Conservation (phyloP, 768 basidiomycete genomes). For the Lactifluus piperatus region DNA sequence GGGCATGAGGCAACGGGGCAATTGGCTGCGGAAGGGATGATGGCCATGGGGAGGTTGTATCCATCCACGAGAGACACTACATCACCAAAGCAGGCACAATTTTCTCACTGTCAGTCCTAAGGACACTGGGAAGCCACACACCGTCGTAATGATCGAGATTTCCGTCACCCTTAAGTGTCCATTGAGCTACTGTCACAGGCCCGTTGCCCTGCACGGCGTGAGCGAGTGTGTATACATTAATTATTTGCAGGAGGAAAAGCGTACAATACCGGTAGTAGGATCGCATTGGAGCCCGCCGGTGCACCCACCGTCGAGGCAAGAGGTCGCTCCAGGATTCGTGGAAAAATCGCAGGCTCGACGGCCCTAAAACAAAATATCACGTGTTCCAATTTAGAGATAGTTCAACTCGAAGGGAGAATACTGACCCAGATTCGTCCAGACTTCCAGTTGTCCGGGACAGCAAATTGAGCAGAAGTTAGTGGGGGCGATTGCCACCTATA, state of each 20-base stretch:
- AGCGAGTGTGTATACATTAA: not conserved
- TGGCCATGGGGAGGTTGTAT: conserved; percentile 28
- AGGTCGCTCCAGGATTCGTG: conserved; percentile 13
- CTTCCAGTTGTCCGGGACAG: conserved; percentile 23
- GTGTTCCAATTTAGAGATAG: not conserved
- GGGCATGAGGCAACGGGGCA: conserved; percentile 24
- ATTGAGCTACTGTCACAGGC: conserved; percentile 62
- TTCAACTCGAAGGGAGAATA: not conserved
- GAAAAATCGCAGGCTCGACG: conserved; percentile 23
- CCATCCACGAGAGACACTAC: conserved; percentile 60
- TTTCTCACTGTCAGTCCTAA: not conserved
- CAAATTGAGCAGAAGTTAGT: conserved; percentile 14
- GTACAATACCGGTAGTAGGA: conserved; percentile 19
- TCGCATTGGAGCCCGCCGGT: conserved; percentile 25
- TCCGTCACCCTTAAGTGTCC: conserved; percentile 41
- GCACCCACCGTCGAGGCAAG: conserved; percentile 25
- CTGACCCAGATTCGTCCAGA: conserved; percentile 24
- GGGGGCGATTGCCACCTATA: conserved; percentile 20
- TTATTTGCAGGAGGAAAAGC: not conserved
- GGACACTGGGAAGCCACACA: conserved; percentile 18
- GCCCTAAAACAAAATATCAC: conserved; percentile 5
- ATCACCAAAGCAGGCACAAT: not conserved
- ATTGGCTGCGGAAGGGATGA: conserved; percentile 22
- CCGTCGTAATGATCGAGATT: conserved; percentile 54
- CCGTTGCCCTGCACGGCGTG: conserved; percentile 42